Conservation (phyloP, 1,284 basidiomycete genomes). For the Boletus semigastroideus region DNA sequence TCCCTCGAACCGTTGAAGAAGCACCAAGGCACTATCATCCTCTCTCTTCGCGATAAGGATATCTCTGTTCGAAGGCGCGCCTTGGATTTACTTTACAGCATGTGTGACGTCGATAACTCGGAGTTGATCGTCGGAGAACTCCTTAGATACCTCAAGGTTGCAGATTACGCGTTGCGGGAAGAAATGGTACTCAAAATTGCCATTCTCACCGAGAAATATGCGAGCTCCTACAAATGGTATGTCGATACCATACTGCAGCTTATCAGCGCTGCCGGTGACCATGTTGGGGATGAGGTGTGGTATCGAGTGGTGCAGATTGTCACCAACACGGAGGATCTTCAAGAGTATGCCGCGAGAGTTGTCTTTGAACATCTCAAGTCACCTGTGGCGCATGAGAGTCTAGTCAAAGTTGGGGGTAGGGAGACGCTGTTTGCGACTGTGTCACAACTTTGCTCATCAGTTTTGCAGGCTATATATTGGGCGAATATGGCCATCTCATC, state of each 20-base stretch:
- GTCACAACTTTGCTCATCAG: slow-evolving; percentile 13
- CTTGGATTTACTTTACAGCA: slow-evolving; percentile 95
- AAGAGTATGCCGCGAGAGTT: slow-evolving; percentile 93
- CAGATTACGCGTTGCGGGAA: slow-evolving; percentile 94
- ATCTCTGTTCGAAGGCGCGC: slow-evolving; percentile 95
- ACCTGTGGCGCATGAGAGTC: slow-evolving; percentile 92
- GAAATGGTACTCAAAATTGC: slow-evolving; percentile 99
- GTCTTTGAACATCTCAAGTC: slow-evolving; percentile 89
- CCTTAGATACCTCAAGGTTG: slow-evolving; percentile 88
- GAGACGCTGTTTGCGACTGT: neutral
- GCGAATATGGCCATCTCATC: slow-evolving; percentile 96
- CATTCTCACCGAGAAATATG: slow-evolving; percentile 97
- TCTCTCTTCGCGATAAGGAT: slow-evolving; percentile 94
- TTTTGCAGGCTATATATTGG: slow-evolving; percentile 84
- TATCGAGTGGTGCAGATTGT: slow-evolving; percentile 98
- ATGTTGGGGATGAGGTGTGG: slow-evolving; percentile 99
- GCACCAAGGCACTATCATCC: slow-evolving; percentile 94
- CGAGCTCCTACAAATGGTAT: slow-evolving; percentile 94
- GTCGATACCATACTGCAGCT: slow-evolving; percentile 95
- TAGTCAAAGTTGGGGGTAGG: slow-evolving; percentile 94
- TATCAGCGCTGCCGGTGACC: slow-evolving; percentile 95
- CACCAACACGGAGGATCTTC: slow-evolving; percentile 96
- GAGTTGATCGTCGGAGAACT: slow-evolving; percentile 95
- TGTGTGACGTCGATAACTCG: slow-evolving; percentile 97
- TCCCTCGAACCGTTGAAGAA: slow-evolving; percentile 91